These are phyloP conservation scores for Hanseniaspora pseudoguilliermondii DNA, from an alignment of 805 yeast species.

Conservation along the genomic window DNA sequence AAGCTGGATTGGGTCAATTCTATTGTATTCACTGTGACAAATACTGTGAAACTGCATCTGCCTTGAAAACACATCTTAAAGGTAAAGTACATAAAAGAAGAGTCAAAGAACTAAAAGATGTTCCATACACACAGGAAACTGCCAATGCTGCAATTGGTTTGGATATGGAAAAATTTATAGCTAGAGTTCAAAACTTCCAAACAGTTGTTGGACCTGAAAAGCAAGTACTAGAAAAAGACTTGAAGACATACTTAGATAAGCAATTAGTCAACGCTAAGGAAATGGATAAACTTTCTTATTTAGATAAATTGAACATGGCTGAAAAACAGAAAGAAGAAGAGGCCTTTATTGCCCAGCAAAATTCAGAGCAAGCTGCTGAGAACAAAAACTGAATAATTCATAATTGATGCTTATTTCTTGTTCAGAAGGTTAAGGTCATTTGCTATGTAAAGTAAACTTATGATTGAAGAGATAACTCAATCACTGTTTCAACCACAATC, in stretches of 20 bases:
- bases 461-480: neutral
- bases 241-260: conserved; percentile 22
- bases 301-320: conserved; percentile 13
- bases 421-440: neutral
- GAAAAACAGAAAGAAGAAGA: conserved; percentile 13
- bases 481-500: neutral
- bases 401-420: neutral
- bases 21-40: conserved; percentile 91
- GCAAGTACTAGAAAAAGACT: conserved; percentile 31
- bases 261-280: conserved; percentile 22
- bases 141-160: conserved; percentile 84
- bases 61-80: conserved; percentile 59
- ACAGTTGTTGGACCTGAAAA: conserved; percentile 38
- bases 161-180: conserved; percentile 53
- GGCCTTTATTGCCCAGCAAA: conserved; percentile 3
- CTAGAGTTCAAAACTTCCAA: conserved; percentile 50
- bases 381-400: neutral
- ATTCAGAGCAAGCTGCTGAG: neutral
- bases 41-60: conserved; percentile 67
- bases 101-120: conserved; percentile 56
- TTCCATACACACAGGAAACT: conserved; percentile 79
- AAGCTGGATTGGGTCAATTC: conserved; percentile 89
- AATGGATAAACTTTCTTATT: conserved; percentile 27
- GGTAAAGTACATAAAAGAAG: conserved; percentile 79
- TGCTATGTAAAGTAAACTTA: neutral